Evolutionary conservation across 192 early-diverging fungal species (phyloP).

Genomic region (Pecoramyces ruminantium): DNA sequence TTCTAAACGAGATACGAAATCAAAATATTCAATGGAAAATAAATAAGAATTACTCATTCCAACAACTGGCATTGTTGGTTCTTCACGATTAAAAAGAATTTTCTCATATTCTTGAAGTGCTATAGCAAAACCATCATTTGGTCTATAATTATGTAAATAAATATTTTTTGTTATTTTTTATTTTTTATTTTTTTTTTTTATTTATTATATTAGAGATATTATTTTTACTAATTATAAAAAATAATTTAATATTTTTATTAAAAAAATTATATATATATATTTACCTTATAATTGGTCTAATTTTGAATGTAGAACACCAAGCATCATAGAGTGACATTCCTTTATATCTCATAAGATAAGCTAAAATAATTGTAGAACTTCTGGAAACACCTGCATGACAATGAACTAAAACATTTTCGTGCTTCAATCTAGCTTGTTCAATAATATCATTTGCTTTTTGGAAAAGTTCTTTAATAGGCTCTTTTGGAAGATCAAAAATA

Average conservation of each 20-base stretch:
- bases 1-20: slow-evolving; percentile 2
- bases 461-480: slow-evolving; percentile 17
- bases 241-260: no score
- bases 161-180: no score
- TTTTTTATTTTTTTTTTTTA: no score
- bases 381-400: slow-evolving; percentile 47
- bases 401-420: slow-evolving; percentile 16
- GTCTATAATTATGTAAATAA: slow-evolving; percentile 7
- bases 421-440: slow-evolving; percentile 7
- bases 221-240: no score
- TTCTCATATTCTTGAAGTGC: slow-evolving; percentile 18
- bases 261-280: not conserved
- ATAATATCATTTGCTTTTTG: slow-evolving; percentile 14
- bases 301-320: slow-evolving; percentile 15
- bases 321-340: slow-evolving; percentile 20
- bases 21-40: slow-evolving; percentile 18
- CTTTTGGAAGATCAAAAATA: slow-evolving; percentile 17
- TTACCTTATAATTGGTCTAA: not conserved
- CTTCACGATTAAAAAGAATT: slow-evolving; percentile 1
- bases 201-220: no score
- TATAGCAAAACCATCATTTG: slow-evolving; percentile 24
- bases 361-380: slow-evolving; percentile 33
- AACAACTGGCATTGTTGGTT: slow-evolving; percentile 2
- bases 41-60: slow-evolving; percentile 24
- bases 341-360: slow-evolving; percentile 28